Conservation (phyloP, 2,329 filamentous ascomycete genomes). For the Alternaria angustiovoidea region DNA sequence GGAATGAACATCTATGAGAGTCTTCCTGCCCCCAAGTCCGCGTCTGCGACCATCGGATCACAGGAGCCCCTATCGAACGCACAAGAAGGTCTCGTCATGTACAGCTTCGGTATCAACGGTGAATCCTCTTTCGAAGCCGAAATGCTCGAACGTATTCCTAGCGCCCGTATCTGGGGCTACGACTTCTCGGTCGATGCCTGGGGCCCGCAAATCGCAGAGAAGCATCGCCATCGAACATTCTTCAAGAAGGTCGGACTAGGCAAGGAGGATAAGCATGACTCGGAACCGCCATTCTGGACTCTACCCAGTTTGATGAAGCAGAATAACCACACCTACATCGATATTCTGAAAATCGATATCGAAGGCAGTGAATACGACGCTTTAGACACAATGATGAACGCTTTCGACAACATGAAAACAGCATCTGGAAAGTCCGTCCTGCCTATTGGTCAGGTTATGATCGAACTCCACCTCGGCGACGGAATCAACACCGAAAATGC, state of each 20-base stretch:
- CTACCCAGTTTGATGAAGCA: slow-evolving; percentile 39
- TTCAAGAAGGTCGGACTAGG: slow-evolving; percentile 44
- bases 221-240: slow-evolving; percentile 34
- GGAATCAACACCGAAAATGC: slow-evolving; percentile 17
- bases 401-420: slow-evolving; percentile 29
- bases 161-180: slow-evolving; percentile 44
- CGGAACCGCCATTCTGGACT: slow-evolving; percentile 38
- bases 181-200: slow-evolving; percentile 44
- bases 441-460: slow-evolving; percentile 47
- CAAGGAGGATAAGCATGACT: slow-evolving; percentile 33
- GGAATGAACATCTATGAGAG: slow-evolving; percentile 46
- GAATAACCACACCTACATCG: slow-evolving; percentile 47
- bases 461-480: slow-evolving; percentile 42
- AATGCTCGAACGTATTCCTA: slow-evolving; percentile 44
- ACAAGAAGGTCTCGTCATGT: slow-evolving; percentile 38
- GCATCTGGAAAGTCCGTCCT: slow-evolving; percentile 32
- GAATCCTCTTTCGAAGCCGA: slow-evolving; percentile 48
- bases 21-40: slow-evolving; percentile 27
- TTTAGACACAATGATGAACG: slow-evolving; percentile 43
- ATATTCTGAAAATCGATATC: slow-evolving; percentile 47
- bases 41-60: slow-evolving; percentile 17
- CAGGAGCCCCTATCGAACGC: slow-evolving; percentile 20
- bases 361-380: slow-evolving; percentile 45
- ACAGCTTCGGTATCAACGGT: slow-evolving; percentile 47
- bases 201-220: slow-evolving; percentile 39